Conservation (phyloP, 805 yeast genomes). For the Candida morakotiae region DNA sequence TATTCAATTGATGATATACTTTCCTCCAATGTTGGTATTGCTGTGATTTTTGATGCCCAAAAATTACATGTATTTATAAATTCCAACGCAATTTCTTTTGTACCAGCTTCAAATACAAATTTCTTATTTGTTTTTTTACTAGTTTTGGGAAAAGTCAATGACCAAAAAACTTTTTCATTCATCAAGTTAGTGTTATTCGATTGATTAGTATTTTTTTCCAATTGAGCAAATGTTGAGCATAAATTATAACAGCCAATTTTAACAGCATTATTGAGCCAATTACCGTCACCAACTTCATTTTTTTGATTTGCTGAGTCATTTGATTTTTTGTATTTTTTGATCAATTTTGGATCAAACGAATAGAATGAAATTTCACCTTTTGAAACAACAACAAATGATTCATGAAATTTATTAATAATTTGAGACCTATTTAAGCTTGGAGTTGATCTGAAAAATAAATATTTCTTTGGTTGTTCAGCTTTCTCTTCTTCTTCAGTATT, state of each 20-base stretch:
- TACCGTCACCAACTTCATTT: constrained; percentile 52
- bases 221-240: constrained; percentile 47
- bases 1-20: constrained; percentile 74
- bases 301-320: constrained; percentile 17
- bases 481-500: constrained; percentile 29
- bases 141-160: constrained; percentile 49
- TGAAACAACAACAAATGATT: constrained; percentile 62
- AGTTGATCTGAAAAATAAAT: constrained; percentile 18
- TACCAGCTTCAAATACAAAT: constrained; percentile 62
- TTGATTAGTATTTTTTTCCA: constrained; percentile 18
- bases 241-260: constrained; percentile 50
- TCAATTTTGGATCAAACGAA: constrained; percentile 45
- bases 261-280: constrained; percentile 64
- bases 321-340: constrained; percentile 33
- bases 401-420: constrained; percentile 31
- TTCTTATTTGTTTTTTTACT: constrained; percentile 32
- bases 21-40: constrained; percentile 67
- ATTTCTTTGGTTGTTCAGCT: constrained; percentile 15
- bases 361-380: constrained; percentile 62
- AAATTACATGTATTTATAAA: constrained; percentile 78
- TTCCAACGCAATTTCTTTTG: constrained; percentile 61
- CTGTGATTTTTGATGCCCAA: constrained; percentile 85
- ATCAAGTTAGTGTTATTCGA: no score
- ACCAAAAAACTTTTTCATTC: constrained; percentile 37
- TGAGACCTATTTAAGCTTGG: constrained; percentile 7